Conservation (phyloP, 305 asterid genomes). For the Rubia tinctorum region DNA sequence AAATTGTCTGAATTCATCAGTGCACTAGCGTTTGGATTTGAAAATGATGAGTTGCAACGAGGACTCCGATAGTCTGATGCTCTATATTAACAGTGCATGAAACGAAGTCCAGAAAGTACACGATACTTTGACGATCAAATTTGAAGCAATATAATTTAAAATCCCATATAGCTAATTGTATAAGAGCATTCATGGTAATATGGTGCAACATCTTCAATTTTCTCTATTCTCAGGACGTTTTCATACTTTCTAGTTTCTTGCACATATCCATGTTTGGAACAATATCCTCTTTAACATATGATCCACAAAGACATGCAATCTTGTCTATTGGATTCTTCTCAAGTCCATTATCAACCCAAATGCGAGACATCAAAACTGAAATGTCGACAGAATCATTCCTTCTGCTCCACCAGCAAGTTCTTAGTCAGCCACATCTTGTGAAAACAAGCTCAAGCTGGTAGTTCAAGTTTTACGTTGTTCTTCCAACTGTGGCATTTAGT, state of each 20-base stretch:
- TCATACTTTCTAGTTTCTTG: neutral
- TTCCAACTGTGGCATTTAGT: conserved; percentile 63
- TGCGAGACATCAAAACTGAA: neutral
- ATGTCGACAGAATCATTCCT: neutral
- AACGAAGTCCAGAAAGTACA: no score
- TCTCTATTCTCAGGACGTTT: neutral
- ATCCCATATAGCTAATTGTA: neutral
- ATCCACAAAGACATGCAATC: neutral
- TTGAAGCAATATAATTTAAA: neutral
- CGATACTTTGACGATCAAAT: neutral
- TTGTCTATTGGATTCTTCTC: neutral
- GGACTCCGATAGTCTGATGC: no score
- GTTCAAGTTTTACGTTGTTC: conserved; percentile 69
- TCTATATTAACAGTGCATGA: no score
- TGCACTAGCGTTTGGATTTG: neutral
- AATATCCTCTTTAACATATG: neutral
- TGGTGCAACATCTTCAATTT: neutral
- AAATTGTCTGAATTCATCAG: neutral
- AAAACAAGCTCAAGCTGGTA: conserved; percentile 63
- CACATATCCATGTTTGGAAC: neutral
- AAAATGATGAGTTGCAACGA: neutral
- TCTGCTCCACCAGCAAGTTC: neutral
- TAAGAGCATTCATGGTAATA: neutral
- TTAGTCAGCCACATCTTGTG: conserved; percentile 1
- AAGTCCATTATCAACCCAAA: neutral